Percentiles rank a stretch among this genome's conserved stretches.
Conservation (phyloP, 106 monocot genomes). For the Dendrobium huoshanense region DNA sequence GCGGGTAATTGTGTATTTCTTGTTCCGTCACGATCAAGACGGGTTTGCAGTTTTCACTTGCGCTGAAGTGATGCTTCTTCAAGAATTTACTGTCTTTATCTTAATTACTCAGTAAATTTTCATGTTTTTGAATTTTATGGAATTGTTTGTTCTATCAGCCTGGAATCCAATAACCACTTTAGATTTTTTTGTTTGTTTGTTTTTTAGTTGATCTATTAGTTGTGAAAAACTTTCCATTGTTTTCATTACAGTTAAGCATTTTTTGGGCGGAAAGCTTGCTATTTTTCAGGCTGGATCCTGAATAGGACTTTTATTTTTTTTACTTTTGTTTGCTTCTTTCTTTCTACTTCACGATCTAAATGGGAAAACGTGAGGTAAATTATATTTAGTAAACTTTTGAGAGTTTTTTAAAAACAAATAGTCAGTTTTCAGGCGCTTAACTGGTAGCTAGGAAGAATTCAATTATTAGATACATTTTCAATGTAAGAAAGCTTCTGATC, state of each 20-base stretch:
- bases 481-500: not conserved
- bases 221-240: not conserved
- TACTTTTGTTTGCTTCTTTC: not conserved
- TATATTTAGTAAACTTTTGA: not conserved
- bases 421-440: not conserved
- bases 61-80: not conserved
- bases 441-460: not conserved
- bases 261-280: not conserved
- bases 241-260: not conserved
- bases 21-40: not conserved
- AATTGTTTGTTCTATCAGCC: not conserved
- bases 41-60: not conserved
- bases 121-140: not conserved
- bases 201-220: not conserved
- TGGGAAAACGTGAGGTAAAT: not conserved
- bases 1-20: not conserved
- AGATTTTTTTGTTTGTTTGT: not conserved
- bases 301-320: not conserved
- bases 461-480: not conserved
- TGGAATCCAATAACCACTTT: not conserved
- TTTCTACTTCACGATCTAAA: not conserved
- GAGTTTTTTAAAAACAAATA: not conserved
- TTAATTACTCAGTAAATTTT: not conserved
- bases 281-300: not conserved
- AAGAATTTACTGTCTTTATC: not conserved